Conservation (phyloP, 75 land plant species). For the Chamaecyparis obtusa region DNA sequence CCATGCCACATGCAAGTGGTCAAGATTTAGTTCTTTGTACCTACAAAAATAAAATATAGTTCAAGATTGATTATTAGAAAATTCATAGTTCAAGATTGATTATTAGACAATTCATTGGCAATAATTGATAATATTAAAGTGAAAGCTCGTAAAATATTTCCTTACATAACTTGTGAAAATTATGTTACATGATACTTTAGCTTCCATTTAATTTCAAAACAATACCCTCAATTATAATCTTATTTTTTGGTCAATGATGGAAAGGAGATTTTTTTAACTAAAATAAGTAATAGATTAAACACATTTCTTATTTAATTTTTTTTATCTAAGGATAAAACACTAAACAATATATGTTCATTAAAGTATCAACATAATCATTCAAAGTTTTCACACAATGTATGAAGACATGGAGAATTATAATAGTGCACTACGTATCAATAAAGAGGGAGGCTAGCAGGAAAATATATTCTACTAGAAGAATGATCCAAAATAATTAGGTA, state of each 20-base stretch:
- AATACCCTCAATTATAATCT: not conserved
- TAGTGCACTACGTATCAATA: too few species aligned
- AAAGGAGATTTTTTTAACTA: not conserved
- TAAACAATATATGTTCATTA: not conserved
- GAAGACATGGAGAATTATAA: too few species aligned
- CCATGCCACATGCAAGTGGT: constrained; percentile 80
- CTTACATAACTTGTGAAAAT: not conserved
- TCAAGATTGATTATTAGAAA: not conserved
- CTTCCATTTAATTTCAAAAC: constrained; percentile 5
- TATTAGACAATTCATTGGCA: not conserved
- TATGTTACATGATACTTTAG: constrained; percentile 6
- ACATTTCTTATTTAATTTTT: too few species aligned
- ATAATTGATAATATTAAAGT: not conserved
- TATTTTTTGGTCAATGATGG: not conserved
- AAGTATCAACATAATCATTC: too few species aligned
- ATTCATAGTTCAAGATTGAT: too few species aligned
- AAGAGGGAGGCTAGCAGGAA: too few species aligned
- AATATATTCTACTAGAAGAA: too few species aligned
- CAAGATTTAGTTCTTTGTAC: constrained; percentile 82
- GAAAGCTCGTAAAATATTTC: not conserved
- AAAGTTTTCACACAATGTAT: too few species aligned
- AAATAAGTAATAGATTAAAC: too few species aligned
- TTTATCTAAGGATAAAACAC: not conserved
- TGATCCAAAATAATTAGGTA: too few species aligned
- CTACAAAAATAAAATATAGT: constrained; percentile 28